Percentiles rank a stretch among this genome's conserved stretches.
Evolutionary conservation across 2,329 filamentous ascomycete genomes (phyloP).

Genomic region (Lasiodiplodia sp.): DNA sequence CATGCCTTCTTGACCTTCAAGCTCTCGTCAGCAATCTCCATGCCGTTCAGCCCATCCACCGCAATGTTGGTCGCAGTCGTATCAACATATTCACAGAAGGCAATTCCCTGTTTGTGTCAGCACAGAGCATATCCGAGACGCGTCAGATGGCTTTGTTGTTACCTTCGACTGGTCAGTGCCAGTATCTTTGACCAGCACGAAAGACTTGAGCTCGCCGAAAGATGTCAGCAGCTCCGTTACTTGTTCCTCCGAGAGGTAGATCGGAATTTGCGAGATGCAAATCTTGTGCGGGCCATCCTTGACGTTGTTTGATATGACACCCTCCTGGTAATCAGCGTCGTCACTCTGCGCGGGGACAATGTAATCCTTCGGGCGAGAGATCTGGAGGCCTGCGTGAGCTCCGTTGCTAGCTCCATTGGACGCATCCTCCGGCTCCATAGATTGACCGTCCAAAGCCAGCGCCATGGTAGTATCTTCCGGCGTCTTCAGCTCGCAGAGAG

Average conservation of each 20-base stretch:
- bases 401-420: slow-evolving; percentile 62
- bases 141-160: slow-evolving; percentile 51
- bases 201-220: slow-evolving; percentile 93
- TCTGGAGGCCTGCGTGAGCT: slow-evolving; percentile 68
- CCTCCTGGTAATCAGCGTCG: slow-evolving; percentile 75
- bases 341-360: slow-evolving; percentile 85
- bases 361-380: slow-evolving; percentile 93
- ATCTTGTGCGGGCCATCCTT: slow-evolving; percentile 96
- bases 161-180: slow-evolving; percentile 87
- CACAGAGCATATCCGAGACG: slow-evolving; percentile 30
- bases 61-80: slow-evolving; percentile 80
- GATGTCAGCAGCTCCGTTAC: slow-evolving; percentile 87
- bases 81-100: slow-evolving; percentile 94
- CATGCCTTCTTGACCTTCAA: slow-evolving; percentile 89
- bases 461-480: slow-evolving; percentile 89
- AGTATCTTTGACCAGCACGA: slow-evolving; percentile 86
- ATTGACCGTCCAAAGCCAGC: slow-evolving; percentile 85
- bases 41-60: slow-evolving; percentile 88
- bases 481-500: slow-evolving; percentile 88
- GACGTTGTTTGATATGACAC: slow-evolving; percentile 79
- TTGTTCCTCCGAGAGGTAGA: slow-evolving; percentile 88
- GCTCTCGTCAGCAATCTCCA: slow-evolving; percentile 87
- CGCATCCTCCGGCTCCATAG: slow-evolving; percentile 77
- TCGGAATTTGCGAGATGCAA: slow-evolving; percentile 86
- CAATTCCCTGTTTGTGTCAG: slow-evolving; percentile 73